Conservation (phyloP, 169 alveolate species). For the Nephromyces sp. region DNA sequence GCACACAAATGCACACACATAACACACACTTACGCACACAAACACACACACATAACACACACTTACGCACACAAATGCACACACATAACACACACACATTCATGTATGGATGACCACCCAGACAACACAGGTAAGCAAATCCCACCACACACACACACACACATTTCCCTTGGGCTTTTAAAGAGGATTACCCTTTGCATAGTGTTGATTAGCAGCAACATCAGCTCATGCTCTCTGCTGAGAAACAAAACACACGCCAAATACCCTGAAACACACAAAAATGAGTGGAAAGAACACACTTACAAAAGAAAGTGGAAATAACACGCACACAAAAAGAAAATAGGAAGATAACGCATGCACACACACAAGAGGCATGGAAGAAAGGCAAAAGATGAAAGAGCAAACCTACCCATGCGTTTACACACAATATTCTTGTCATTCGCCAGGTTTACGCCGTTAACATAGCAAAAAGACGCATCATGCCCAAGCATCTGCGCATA, state of each 20-base stretch:
- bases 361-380: too few species aligned
- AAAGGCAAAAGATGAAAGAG: too few species aligned
- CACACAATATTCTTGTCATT: conserved; percentile 53
- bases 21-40: too few species aligned
- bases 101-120: too few species aligned
- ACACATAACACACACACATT: too few species aligned
- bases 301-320: neutral
- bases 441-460: conserved; percentile 79
- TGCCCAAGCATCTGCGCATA: conserved; percentile 89
- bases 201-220: conserved; percentile 79
- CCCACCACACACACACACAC: too few species aligned
- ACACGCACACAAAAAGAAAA: neutral
- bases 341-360: too few species aligned
- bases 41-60: too few species aligned
- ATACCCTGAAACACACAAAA: conserved; percentile 56
- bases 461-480: conserved; percentile 83
- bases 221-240: conserved; percentile 67
- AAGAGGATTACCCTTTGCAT: conserved; percentile 73
- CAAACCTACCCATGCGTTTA: conserved; percentile 59
- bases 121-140: too few species aligned
- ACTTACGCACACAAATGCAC: too few species aligned
- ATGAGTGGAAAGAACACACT: neutral
- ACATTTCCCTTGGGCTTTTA: too few species aligned
- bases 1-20: too few species aligned
- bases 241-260: conserved; percentile 77